Evolutionary conservation across 2,329 filamentous ascomycete species (phyloP).

Genomic region (Colletotrichum sp.): DNA sequence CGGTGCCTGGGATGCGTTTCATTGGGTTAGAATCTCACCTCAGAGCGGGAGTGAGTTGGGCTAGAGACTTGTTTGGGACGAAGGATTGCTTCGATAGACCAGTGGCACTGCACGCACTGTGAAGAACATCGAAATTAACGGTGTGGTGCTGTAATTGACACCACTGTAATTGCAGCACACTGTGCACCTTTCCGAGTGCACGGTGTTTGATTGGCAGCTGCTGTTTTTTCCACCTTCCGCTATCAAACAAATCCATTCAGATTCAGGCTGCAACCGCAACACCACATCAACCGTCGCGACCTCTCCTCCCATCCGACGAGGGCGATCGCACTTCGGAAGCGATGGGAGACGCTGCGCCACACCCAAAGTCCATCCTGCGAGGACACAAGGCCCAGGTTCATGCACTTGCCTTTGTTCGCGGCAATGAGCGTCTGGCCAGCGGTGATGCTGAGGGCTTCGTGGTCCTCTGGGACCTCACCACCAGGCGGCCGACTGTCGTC

Average conservation of each 20-base stretch:
- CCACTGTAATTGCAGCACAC: neutral
- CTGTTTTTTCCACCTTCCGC: neutral
- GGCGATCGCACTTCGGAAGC: neutral
- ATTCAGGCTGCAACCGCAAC: neutral
- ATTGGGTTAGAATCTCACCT: neutral
- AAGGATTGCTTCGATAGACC: neutral
- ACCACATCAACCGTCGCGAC: neutral
- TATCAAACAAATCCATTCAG: neutral
- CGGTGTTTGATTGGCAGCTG: neutral
- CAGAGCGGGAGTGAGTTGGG: neutral
- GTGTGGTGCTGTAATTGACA: neutral
- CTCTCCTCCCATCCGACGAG: neutral
- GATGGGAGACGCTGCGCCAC: conserved; percentile 34
- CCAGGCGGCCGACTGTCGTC: conserved; percentile 80
- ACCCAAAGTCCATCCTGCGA: conserved; percentile 73
- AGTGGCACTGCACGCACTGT: neutral
- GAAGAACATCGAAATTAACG: neutral
- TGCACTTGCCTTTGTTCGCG: conserved; percentile 72
- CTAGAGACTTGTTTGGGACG: neutral
- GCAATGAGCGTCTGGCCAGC: conserved; percentile 79
- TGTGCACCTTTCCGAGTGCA: neutral
- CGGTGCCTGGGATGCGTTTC: neutral
- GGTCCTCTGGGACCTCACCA: conserved; percentile 82
- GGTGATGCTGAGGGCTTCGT: conserved; percentile 92
- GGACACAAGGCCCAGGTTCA: conserved; percentile 86